A percentile compares a stretch with the other conserved stretches of the same genome.
phyloP scores from a whole-genome alignment of 2,329 filamentous ascomycete species.

The Sclerotinia nivalis region DNA sequence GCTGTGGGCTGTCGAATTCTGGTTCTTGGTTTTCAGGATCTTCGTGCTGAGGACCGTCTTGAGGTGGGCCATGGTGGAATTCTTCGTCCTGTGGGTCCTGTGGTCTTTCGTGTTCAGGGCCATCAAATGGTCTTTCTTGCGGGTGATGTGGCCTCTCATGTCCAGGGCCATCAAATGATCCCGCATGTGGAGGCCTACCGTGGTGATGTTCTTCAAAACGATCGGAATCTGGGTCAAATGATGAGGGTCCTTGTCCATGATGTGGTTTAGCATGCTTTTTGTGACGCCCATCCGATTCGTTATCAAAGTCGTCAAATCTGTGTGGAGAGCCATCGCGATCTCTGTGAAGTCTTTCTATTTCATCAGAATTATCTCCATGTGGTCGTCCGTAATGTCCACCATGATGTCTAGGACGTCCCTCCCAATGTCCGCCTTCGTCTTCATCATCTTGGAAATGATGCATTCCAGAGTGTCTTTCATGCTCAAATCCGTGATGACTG shows the following conservation, averaged over 20 bases:
- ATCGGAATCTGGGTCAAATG: neutral
- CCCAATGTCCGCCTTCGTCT: neutral
- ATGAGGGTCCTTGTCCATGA: neutral
- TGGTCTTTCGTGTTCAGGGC: neutral
- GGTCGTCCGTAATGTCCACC: conserved; percentile 7
- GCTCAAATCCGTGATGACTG: conserved; percentile 19
- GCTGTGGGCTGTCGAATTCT: neutral
- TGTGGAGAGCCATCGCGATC: neutral
- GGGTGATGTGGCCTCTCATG: conserved; percentile 10
- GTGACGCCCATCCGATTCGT: neutral
- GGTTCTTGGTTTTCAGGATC: neutral
- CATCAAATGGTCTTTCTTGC: neutral
- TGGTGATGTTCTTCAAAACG: neutral
- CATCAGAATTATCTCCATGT: neutral
- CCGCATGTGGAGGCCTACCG: neutral
- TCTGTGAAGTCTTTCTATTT: neutral
- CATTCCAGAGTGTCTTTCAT: conserved; percentile 1
- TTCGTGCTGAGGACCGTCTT: neutral
- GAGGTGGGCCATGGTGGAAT: neutral
- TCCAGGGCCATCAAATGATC: neutral
- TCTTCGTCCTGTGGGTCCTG: neutral
- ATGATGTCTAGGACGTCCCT: conserved; percentile 9
- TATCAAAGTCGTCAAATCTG: neutral
- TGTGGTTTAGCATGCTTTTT: neutral
- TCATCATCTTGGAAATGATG: conserved; percentile 4